Base-by-base conservation (phyloP, 78 protist species). In the Anaeramoeba flamelloides region DNA sequence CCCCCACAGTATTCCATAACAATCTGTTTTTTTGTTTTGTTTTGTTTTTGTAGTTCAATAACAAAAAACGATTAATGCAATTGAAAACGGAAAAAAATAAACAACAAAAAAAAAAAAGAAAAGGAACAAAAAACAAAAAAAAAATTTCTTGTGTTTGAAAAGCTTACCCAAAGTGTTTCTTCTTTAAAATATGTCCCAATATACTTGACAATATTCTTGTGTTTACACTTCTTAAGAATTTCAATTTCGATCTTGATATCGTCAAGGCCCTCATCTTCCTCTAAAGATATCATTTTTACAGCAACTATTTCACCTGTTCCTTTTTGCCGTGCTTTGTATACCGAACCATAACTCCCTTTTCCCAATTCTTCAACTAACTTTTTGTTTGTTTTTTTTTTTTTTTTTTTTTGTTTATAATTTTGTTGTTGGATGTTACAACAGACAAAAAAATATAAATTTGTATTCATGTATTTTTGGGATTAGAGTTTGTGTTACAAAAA, bases 101-200 rank as follows among this genome's bases (percentile, higher is more conserved):
- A n/a, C n/a, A n/a, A n/a, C n/a, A n/a, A n/a, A n/a, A n/a, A n/a
- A n/a, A n/a, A n/a, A n/a, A n/a, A n/a, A n/a, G n/a, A n/a, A n/a
- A n/a, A n/a, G n/a, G n/a, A n/a, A n/a, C n/a, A n/a, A n/a, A n/a
- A n/a, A n/a, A n/a, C n/a, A n/a, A n/a, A n/a, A n/a, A n/a, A n/a
- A n/a, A n/a, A n/a, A n/a, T n/a, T n/a, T n/a, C n/a, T n/a, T n/a
- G n/a, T n/a, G n/a, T n/a, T n/a, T n/a, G n/a, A n/a, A n/a, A n/a
- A n/a, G n/a, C 85, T n/a, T 78, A 87, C 89, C 92, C 92, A 91
- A 36, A 91, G 88, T 31, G 40, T 77, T 77, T 79, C 77, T 38
- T 85, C 90, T 37, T 80, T 74, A 8, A 83, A 53, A 84, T 83
- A 91, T 4, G 89, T 84, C n/a, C 82, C 90, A 75, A 76, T 75